Percentiles rank a stretch among this genome's conserved stretches.
Evolutionary conservation across 2,329 filamentous ascomycete species (phyloP).

Genomic region (Pestalotiopsis sp.): DNA sequence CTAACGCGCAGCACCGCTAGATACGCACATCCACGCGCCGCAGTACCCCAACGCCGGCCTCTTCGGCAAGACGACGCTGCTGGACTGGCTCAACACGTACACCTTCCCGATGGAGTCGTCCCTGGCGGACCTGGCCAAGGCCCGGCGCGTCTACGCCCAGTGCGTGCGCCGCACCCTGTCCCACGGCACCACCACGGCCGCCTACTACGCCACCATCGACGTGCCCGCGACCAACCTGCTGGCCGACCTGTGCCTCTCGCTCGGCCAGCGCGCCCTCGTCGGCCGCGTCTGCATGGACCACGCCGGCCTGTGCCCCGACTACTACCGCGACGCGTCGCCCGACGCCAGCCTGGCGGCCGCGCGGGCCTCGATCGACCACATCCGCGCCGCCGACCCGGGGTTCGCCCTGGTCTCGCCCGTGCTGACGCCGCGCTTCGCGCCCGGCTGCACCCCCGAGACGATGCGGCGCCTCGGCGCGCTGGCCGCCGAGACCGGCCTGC

Average conservation of each 20-base stretch:
- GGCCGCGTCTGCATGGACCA: slow-evolving; percentile 95
- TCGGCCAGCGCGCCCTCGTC: slow-evolving; percentile 87
- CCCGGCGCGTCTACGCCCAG: slow-evolving; percentile 73
- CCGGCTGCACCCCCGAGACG: slow-evolving; percentile 59
- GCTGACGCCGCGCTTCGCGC: slow-evolving; percentile 74
- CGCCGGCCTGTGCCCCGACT: slow-evolving; percentile 68
- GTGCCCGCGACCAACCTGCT: slow-evolving; percentile 89
- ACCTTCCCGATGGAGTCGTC: slow-evolving; percentile 92
- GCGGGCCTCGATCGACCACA: slow-evolving; percentile 63
- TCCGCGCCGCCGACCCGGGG: slow-evolving; percentile 66
- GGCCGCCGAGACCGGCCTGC: slow-evolving; percentile 63
- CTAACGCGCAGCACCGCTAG: slow-evolving; percentile 46
- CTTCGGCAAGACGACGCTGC: slow-evolving; percentile 88
- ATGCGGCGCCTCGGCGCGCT: slow-evolving; percentile 67
- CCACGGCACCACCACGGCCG: slow-evolving; percentile 89
- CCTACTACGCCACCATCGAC: slow-evolving; percentile 93
- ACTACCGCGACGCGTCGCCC: slow-evolving; percentile 76
- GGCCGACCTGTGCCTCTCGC: slow-evolving; percentile 75
- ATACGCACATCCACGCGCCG: slow-evolving; percentile 93
- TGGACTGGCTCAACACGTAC: slow-evolving; percentile 93
- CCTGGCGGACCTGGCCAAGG: slow-evolving; percentile 64
- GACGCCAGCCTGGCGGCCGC: slow-evolving; percentile 60
- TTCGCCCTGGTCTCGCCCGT: slow-evolving; percentile 73
- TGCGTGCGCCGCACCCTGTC: slow-evolving; percentile 80
- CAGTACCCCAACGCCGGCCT: slow-evolving; percentile 95